Evolutionary conservation across 352 stramenopile species (phyloP).

Genomic region (Phytophthora pseudosyringae): DNA sequence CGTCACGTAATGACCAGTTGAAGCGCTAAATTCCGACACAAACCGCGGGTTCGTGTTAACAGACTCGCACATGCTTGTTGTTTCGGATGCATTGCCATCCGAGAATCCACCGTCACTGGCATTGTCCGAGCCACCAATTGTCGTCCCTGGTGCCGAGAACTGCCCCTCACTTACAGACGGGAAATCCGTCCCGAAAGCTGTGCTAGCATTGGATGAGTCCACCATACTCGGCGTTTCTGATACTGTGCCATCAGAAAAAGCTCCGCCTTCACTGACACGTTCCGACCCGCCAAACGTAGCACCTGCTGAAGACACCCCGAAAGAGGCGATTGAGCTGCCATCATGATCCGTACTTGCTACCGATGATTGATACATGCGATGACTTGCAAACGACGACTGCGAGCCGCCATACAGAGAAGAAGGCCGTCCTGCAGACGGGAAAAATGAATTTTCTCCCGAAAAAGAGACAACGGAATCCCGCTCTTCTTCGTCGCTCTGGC

Average conservation of each 20-base stretch:
- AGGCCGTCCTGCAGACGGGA: conserved; percentile 34
- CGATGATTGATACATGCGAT: conserved; percentile 50
- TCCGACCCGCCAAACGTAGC: conserved; percentile 82
- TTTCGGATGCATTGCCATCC: conserved; percentile 67
- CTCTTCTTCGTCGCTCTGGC: conserved; percentile 44
- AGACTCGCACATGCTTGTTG: conserved; percentile 58
- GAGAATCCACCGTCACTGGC: conserved; percentile 62
- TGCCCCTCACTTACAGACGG: conserved; percentile 77
- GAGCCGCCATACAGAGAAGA: conserved; percentile 47
- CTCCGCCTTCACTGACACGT: conserved; percentile 61
- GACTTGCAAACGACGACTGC: conserved; percentile 49
- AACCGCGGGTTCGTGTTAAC: conserved; percentile 43
- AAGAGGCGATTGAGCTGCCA: conserved; percentile 66
- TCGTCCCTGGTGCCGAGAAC: conserved; percentile 65
- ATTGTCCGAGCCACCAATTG: conserved; percentile 66
- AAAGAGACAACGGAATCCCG: conserved; percentile 47
- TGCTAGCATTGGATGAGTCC: conserved; percentile 78
- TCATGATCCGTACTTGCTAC: conserved; percentile 48
- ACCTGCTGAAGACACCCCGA: conserved; percentile 76
- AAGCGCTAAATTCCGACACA: conserved; percentile 43
- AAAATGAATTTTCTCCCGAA: conserved; percentile 44
- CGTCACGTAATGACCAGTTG: conserved; percentile 47
- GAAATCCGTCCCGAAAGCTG: conserved; percentile 78
- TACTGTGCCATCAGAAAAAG: conserved; percentile 69
- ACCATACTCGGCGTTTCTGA: conserved; percentile 79